Evolutionary conservation across 192 early-diverging fungal species (phyloP), one percentile per base, ranked within the genome.

Genomic region (Linnemannia zychae): DNA sequence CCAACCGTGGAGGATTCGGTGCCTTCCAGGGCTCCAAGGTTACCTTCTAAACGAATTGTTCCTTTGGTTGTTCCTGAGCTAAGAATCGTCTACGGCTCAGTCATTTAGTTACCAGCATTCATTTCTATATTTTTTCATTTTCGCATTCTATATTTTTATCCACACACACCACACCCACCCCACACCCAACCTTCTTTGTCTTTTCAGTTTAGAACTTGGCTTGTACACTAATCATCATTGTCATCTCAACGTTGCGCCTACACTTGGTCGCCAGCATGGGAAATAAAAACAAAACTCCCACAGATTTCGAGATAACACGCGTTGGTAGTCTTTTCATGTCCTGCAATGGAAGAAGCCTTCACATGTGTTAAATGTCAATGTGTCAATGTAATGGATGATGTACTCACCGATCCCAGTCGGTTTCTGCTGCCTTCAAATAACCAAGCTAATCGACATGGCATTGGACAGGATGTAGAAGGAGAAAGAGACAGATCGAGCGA

Each of bases 1-100:
- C 88, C 77, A 88, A 87, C 85, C 88, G 90, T 76, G 91, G 92
- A 72, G 91, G 92, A 60, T 88, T 90, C 53, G 91, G 90, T 71
- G 37, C 83, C 52, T 85, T 85, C 83, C 68, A 71, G 49, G 83
- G 83, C 28, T 73, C 68, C 67, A 85, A 79, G 83, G 83, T 85
- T 48, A 85, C 83, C 47, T 85, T 85, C 69, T 85, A 85, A 85
- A 70, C 28, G 28, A 28, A 18, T 63, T 40, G 44, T 40, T 50
- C 52, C 31, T 24, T 46, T 28, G 24, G 31, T 52, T 36, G 52
- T 38, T 17, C 52, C 38, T 70, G 34, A 63, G 28, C 57, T 12
- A 24, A 12, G 24, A 12, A 31, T 63, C 57, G 28, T 63, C 24
- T 63, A 63, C 11, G 57, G 57, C 4, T 31, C 28, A 63, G n/a